Evolutionary conservation across 306 rosid species (phyloP), one percentile per base, ranked within the genome.

Genomic region (Quercus engelmannii): DNA sequence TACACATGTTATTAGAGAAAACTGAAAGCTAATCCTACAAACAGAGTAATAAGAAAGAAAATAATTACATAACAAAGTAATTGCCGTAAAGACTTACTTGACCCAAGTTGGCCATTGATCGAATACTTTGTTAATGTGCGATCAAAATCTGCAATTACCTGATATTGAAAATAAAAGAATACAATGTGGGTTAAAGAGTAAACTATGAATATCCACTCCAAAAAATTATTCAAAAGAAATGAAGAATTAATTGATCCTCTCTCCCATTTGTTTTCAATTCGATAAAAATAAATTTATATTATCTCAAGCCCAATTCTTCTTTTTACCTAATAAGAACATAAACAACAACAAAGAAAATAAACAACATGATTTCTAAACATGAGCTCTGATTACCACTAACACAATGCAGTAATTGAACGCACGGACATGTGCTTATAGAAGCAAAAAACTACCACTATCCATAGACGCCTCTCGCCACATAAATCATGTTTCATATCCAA

Each of bases 101-200:
- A 90, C 43, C 99, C 99, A 5, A 92, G 88, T 88, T 79, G 85
- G 79, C 94, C 99, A 76, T 94, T 88, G 77, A 92, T 87, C 87
- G 83, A 73, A 85, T 91, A 90, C 73, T 68, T 87, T 1, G 97
- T 92, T 67, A 94, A 80, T 33, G 99, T 94, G 63, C 92, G 97
- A 88, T 94, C 97, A 84, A 94, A 94, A 83, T 94, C 99, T 78
- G 89, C 97, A 76, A 94, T 88, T 72, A 94, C 97, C 92, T 88
- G 77, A 70, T 35, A 70, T 30, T 3, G 33, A 64, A 59, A 57
- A 55, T 33, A 31, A 33, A 58, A 25, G 3, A 20, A 54, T n/a
- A 56, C 38, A 35, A 4, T 12, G n/a, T 19, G 5, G 5, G 25
- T 23, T 9, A 30, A 67, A 23, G 72, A 19, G 52, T 21, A 13